These are phyloP conservation scores for Saccharomyces hybrid DNA, from an alignment of 1,139 yeast species.

Conservation along the genomic window DNA sequence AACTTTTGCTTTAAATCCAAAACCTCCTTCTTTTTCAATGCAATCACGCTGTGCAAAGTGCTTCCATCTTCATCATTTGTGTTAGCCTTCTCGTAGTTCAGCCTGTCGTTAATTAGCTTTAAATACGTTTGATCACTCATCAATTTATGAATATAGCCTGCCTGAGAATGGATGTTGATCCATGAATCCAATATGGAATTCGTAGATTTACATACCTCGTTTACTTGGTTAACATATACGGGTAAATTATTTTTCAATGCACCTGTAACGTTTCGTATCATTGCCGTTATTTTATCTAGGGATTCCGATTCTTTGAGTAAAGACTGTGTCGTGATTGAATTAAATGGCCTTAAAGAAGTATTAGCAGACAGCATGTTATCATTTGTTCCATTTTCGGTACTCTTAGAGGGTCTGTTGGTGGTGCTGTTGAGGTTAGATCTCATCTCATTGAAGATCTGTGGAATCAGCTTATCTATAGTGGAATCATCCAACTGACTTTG, in stretches of 20 bases:
- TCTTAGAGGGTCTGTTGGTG: slow-evolving; percentile 1
- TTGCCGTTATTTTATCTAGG: slow-evolving; percentile 27
- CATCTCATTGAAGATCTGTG: slow-evolving; percentile 19
- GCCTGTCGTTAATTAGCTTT: slow-evolving; percentile 11
- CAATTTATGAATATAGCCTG: slow-evolving; percentile 26
- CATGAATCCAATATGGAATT: slow-evolving; percentile 28
- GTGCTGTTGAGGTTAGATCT: neutral
- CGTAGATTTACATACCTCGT: slow-evolving; percentile 27
- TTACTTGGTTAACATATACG: slow-evolving; percentile 21
- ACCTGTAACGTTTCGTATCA: slow-evolving; percentile 21
- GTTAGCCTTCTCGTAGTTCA: neutral
- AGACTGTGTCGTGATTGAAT: slow-evolving; percentile 24
- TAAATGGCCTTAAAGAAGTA: neutral
- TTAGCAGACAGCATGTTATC: neutral
- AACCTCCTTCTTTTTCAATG: slow-evolving; percentile 15
- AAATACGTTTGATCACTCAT: slow-evolving; percentile 23
- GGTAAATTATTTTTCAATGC: slow-evolving; percentile 19
- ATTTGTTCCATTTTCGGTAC: neutral
- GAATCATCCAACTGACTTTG: slow-evolving; percentile 10
- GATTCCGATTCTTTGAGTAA: slow-evolving; percentile 25
- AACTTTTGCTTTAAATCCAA: slow-evolving; percentile 17
- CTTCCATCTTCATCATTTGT: slow-evolving; percentile 9
- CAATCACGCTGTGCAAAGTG: slow-evolving; percentile 13
- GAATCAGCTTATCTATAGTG: slow-evolving; percentile 24
- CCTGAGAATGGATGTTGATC: slow-evolving; percentile 30